Evolutionary conservation across 2,329 filamentous ascomycete genomes (phyloP).

Genomic region (Aspergillus sojae): DNA sequence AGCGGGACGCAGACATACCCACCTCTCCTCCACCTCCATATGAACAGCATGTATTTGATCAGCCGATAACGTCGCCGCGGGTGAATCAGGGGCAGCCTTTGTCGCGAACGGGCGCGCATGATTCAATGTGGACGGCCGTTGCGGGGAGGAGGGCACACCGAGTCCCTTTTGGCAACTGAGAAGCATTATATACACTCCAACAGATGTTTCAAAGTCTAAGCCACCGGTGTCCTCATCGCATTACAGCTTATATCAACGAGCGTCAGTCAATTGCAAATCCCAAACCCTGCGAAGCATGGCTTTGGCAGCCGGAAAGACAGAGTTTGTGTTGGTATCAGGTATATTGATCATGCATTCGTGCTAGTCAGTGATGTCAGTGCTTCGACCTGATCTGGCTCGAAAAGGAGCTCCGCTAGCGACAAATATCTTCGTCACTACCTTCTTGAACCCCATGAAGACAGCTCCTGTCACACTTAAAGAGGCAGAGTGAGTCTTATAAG

Average conservation of each 20-base stretch:
- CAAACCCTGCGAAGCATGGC: neutral
- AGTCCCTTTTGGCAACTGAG: neutral
- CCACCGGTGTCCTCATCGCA: neutral
- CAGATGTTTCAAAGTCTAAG: neutral
- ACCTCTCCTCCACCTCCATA: slow-evolving; percentile 29
- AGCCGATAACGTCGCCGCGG: slow-evolving; percentile 8
- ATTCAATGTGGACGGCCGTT: neutral
- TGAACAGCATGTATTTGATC: slow-evolving; percentile 28
- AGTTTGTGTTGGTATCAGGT: neutral
- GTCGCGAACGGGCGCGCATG: neutral
- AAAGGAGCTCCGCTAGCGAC: neutral
- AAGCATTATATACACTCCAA: neutral
- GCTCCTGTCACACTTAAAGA: neutral
- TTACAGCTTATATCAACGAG: neutral
- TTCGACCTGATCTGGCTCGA: neutral
- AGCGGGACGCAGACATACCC: neutral
- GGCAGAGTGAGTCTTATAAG: neutral
- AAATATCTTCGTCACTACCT: neutral
- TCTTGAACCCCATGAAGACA: neutral
- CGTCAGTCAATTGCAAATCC: neutral
- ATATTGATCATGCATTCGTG: neutral
- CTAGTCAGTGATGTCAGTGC: too few species aligned
- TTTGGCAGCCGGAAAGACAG: neutral
- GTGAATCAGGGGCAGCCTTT: neutral
- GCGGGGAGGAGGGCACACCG: neutral